phyloP scores from a whole-genome alignment of 2,329 filamentous ascomycete species.

The Hypoxylon sp. region DNA sequence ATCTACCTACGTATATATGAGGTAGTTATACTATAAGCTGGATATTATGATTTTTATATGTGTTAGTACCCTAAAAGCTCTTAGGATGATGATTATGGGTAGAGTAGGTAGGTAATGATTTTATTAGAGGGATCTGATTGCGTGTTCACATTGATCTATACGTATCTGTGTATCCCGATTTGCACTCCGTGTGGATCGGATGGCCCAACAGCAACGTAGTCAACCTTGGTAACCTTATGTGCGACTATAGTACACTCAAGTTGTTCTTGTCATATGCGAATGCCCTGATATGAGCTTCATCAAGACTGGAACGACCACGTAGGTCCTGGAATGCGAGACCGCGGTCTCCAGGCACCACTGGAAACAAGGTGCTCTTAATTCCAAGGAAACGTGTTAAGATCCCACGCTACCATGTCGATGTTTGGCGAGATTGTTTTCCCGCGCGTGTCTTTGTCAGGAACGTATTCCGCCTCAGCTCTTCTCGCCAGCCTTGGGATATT shows the following conservation, averaged over 20 bases:
- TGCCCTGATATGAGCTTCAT: not conserved
- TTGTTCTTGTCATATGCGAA: not conserved
- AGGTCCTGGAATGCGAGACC: not conserved
- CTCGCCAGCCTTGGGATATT: slow-evolving; percentile 59
- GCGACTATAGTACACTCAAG: not conserved
- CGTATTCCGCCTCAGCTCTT: slow-evolving; percentile 20
- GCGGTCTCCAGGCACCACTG: not conserved
- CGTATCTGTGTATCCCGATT: not conserved
- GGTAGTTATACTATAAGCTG: too few species aligned
- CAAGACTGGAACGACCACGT: not conserved
- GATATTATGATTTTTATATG: too few species aligned
- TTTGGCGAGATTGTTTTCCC: not conserved
- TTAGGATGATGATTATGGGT: too few species aligned
- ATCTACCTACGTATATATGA: too few species aligned
- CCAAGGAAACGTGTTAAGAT: not conserved
- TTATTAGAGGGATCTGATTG: not conserved
- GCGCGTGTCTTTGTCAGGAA: not conserved
- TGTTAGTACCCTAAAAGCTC: too few species aligned
- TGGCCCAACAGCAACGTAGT: not conserved
- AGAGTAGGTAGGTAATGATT: too few species aligned
- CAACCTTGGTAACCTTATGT: not conserved
- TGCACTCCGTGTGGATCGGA: not conserved
- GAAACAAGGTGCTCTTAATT: not conserved
- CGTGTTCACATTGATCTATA: not conserved
- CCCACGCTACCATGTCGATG: not conserved